Percentiles rank a stretch among this genome's conserved stretches.
Conservation (phyloP, 2,329 filamentous ascomycete genomes). For the Sarocladiaceae sp. region DNA sequence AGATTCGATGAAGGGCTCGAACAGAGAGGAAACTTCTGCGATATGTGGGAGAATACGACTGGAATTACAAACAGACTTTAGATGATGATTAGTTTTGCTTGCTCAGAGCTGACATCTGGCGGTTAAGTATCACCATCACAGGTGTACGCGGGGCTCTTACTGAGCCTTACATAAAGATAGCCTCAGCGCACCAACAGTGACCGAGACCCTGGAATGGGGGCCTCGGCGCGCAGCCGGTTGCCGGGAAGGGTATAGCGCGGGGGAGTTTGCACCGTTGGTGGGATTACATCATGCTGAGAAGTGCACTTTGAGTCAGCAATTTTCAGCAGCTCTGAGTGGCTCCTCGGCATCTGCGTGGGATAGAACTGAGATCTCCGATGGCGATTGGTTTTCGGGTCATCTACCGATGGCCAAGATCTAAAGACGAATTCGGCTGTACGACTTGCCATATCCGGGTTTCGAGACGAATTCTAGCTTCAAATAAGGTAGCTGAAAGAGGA, state of each 20-base stretch:
- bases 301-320: background rate
- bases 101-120: constrained; percentile 7
- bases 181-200: constrained; percentile 3
- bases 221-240: background rate
- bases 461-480: too few relatives aligned
- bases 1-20: constrained; percentile 12
- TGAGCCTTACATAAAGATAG: constrained; percentile 9
- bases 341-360: background rate
- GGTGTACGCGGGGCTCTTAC: background rate
- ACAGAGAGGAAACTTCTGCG: constrained; percentile 21
- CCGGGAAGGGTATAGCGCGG: background rate
- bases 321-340: background rate
- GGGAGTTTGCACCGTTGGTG: background rate
- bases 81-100: constrained; percentile 4
- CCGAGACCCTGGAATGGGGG: constrained; percentile 7
- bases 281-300: constrained; percentile 10
- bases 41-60: constrained; percentile 12
- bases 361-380: background rate
- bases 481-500: too few relatives aligned
- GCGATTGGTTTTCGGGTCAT: too few relatives aligned
- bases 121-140: background rate
- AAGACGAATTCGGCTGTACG: too few relatives aligned
- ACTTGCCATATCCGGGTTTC: too few relatives aligned
- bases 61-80: background rate
- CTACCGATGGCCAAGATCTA: too few relatives aligned